Base-by-base conservation (phyloP, 768 basidiomycete genomes). In the Leucocoprinus leucothites region DNA sequence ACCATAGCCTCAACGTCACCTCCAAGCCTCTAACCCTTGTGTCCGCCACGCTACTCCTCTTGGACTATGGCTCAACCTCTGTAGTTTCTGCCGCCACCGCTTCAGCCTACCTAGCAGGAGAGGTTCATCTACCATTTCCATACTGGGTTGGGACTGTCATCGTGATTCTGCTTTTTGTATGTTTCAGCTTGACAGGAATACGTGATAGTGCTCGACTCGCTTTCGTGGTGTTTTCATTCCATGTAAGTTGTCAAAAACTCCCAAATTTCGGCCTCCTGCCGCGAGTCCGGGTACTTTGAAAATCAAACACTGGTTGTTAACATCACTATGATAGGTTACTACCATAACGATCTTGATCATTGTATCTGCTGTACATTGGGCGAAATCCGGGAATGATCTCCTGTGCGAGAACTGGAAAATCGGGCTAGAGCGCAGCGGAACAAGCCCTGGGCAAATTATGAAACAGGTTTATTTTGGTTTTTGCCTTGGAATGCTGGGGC, bases 21-120 rank as follows among this genome's bases (percentile, higher is more conserved):
- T 76, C 80, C 0, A 89, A 88, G 62, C 68, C 75, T 1, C 68
- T 86, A 7, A 86, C 86, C 38, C 71, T 89, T 1, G 57, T 85
- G 16, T 84, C 81, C 6, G 87, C 87, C 1, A 75, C 84, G 0
- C 73, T 87, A 7, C 77, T 87, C 0, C 70, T 89, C 16, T 74
- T 91, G 3, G 89, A 91, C 65, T 87, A 83, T 45, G 74, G 83
- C 3, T 78, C 86, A 2, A 90, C 87, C 0, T 74, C 83, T 0
- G 81, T 86, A 13, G 85, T 89, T 19, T 89, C 88, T 0, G 86
- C 89, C 0, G 84, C 87, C 3, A 88, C 88, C 0, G 87, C 88
- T 0, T 74, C 80, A 2, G 73, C 81, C 2, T 90, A 90, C 59
- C 78, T 90, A 34, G 73, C 75, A 1, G 85, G 85, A 19, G 87